Base-by-base conservation (phyloP, 305 asterid genomes). In the Nicotiana rustica region DNA sequence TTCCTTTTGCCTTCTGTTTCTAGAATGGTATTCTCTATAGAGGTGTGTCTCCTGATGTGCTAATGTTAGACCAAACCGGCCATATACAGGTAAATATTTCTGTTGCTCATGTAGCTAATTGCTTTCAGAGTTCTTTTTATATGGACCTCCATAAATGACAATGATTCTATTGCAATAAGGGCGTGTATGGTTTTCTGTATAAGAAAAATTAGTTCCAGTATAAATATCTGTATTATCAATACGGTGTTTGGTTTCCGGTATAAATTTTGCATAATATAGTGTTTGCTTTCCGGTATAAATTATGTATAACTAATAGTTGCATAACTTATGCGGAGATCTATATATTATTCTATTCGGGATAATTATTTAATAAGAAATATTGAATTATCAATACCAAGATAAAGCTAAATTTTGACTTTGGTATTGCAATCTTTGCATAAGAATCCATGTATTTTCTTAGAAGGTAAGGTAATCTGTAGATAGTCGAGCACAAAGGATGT, bases 21-120 rank as follows among this genome's bases (percentile, higher is more conserved):
- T 92, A 94, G 98, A 85, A 85, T 78, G 94, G 93, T 82, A 86
- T 94, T 85, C 94, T 95, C 65, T 96, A 91, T 85, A 91, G 99
- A 84, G 97, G 97, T 10, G 93, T 94, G 79, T 93, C 98, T 81
- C 96, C 98, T 66, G 97, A 94, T 79, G 93, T 90, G 85, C 88
- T 96, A 80, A 89, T 91, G 85, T 90, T 94, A 78, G 93, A 93
- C 85, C 94, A 90, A 87, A 84, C 89, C 17, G 99, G 98, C 90
- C 90, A 90, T 84, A 86, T 94, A 83, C 97, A 93, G 97, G 99
- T 94, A 69, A 52, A 90, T 82, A 75, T 12, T 59, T 66, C 38
- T 76, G 41, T 36, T 62, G 17, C 71, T 61, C 82, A 38, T 79
- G 60, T 79, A 79, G 61, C 19, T 85, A 77, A 75, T 82, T 76